Conservation (phyloP, 805 yeast species). For the Saccharomycopsis fodiens region DNA sequence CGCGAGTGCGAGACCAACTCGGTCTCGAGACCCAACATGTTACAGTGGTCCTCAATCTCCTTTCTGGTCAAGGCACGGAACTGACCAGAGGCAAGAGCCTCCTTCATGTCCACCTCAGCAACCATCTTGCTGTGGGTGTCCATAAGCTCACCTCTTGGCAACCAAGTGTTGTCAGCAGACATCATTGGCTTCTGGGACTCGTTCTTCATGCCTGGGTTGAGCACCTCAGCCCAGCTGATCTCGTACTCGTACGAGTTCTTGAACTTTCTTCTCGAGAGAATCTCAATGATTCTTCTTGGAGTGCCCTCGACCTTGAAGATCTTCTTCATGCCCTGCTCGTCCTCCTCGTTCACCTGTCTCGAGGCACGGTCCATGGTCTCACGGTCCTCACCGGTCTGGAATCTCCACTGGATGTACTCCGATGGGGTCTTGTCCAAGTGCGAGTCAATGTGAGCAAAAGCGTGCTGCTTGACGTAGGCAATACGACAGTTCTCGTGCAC, state of each 20-base stretch:
- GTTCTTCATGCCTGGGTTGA: conserved; percentile 96
- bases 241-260: conserved; percentile 99
- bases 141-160: conserved; percentile 96
- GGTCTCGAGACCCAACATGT: conserved; percentile 96
- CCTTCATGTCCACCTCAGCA: conserved; percentile 99
- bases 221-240: conserved; percentile 96
- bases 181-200: conserved; percentile 99
- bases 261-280: conserved; percentile 97
- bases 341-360: conserved; percentile 94
- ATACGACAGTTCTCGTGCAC: conserved; percentile 99
- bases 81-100: conserved; percentile 99
- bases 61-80: conserved; percentile 99
- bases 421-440: conserved; percentile 99
- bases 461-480: conserved; percentile 99
- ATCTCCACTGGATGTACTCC: conserved; percentile 99
- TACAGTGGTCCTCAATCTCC: conserved; percentile 98
- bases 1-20: conserved; percentile 99
- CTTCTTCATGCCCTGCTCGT: conserved; percentile 98
- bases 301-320: conserved; percentile 98
- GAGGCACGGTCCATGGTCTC: conserved; percentile 99
- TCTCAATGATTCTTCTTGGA: conserved; percentile 93
- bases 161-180: conserved; percentile 99
- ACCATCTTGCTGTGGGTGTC: conserved; percentile 99
- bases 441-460: conserved; percentile 98
- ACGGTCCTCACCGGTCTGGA: conserved; percentile 99